Evolutionary conservation across 2,329 filamentous ascomycete genomes (phyloP).

Genomic region (Monosporascus sp.): DNA sequence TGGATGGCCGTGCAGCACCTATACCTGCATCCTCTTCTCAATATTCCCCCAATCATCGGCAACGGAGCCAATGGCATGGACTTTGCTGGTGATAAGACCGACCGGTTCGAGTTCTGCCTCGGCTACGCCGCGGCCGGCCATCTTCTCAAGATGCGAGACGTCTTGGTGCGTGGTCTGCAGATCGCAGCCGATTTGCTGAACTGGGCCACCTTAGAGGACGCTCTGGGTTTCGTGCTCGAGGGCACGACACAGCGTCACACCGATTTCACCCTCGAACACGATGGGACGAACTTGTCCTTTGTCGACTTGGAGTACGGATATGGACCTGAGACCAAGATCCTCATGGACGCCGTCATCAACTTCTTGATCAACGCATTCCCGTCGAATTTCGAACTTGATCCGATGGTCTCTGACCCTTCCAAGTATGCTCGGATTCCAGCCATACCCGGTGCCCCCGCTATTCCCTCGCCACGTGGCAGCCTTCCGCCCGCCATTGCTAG

Average conservation of each 20-base stretch:
- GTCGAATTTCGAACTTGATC: slow-evolving; percentile 54
- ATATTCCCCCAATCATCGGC: slow-evolving; percentile 23
- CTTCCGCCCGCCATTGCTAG: slow-evolving; percentile 32
- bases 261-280: slow-evolving; percentile 16
- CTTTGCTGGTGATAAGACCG: slow-evolving; percentile 34
- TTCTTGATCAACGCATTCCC: slow-evolving; percentile 59
- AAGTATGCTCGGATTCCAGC: slow-evolving; percentile 40
- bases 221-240: slow-evolving; percentile 53
- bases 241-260: slow-evolving; percentile 26
- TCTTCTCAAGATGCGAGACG: slow-evolving; percentile 48
- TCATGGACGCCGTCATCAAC: slow-evolving; percentile 51
- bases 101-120: slow-evolving; percentile 51
- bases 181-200: slow-evolving; percentile 52
- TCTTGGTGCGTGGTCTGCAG: slow-evolving; percentile 53
- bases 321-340: slow-evolving; percentile 47
- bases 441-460: slow-evolving; percentile 30
- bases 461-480: slow-evolving; percentile 30
- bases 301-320: slow-evolving; percentile 38
- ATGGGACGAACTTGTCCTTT: slow-evolving; percentile 5
- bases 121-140: slow-evolving; percentile 61
- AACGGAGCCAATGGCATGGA: slow-evolving; percentile 25
- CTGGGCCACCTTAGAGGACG: slow-evolving; percentile 59
- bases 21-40: slow-evolving; percentile 49
- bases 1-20: slow-evolving; percentile 52
- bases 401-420: slow-evolving; percentile 30